A percentile compares a stretch with the other conserved stretches of the same genome.
phyloP scores from a whole-genome alignment of 371 early-diverging fungal species.

The Mucor velutinosus region DNA sequence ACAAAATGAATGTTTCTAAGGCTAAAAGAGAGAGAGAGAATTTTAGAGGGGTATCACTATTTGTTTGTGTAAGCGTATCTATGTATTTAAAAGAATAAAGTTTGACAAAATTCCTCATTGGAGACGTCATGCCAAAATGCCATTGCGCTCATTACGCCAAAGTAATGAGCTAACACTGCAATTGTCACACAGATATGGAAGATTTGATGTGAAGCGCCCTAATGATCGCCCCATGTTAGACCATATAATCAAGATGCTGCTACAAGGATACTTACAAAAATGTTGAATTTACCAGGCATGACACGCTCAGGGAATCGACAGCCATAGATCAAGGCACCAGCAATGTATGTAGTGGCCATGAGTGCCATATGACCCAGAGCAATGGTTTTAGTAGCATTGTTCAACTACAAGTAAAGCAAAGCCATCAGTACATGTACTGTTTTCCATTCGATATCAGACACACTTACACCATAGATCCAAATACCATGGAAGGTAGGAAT shows the following conservation, averaged over 20 bases:
- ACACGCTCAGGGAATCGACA: constrained; percentile 61
- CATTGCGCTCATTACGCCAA: constrained; percentile 76
- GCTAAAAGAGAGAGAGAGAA: neutral
- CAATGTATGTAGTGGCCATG: constrained; percentile 79
- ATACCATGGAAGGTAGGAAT: constrained; percentile 78
- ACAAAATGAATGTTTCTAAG: neutral
- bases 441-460: neutral
- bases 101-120: constrained; percentile 19
- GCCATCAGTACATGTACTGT: neutral
- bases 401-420: constrained; percentile 16
- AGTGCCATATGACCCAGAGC: constrained; percentile 61
- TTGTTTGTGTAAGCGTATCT: neutral
- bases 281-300: constrained; percentile 63
- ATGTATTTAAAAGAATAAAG: neutral
- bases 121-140: constrained; percentile 47
- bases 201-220: constrained; percentile 88
- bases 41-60: neutral
- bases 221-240: neutral
- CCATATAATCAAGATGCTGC: neutral
- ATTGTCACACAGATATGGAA: constrained; percentile 85
- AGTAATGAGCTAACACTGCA: constrained; percentile 79
- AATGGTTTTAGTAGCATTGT: constrained; percentile 57
- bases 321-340: constrained; percentile 87
- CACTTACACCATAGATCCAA: constrained; percentile 71
- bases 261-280: constrained; percentile 49